Percentiles rank a stretch among this genome's conserved stretches.
Conservation (phyloP, 1,284 basidiomycete species). For the Stygiomarasmius scandens region DNA sequence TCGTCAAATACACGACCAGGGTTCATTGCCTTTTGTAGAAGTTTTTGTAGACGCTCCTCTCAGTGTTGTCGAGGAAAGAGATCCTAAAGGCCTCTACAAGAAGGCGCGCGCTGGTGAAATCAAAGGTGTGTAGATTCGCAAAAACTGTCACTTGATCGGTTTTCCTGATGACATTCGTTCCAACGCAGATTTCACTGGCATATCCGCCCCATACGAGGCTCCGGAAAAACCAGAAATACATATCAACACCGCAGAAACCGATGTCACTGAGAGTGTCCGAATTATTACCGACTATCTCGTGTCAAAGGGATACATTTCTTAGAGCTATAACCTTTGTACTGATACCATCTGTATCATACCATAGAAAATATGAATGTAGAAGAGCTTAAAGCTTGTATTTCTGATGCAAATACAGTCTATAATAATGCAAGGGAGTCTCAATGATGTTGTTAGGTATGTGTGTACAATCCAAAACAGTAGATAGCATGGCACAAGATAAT, state of each 20-base stretch:
- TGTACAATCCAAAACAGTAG: too few species aligned
- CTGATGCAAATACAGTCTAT: too few species aligned
- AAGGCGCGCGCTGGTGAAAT: constrained; percentile 96
- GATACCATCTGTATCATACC: neutral
- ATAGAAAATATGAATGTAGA: too few species aligned
- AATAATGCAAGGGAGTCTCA: too few species aligned
- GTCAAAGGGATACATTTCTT: constrained; percentile 43
- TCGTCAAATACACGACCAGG: constrained; percentile 79
- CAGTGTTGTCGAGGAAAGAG: constrained; percentile 85
- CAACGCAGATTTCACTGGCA: constrained; percentile 89
- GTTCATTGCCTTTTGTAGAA: constrained; percentile 85
- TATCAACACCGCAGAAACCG: constrained; percentile 84
- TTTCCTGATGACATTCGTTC: neutral
- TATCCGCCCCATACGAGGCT: constrained; percentile 96
- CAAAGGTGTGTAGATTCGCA: constrained; percentile 73
- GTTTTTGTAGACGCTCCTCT: constrained; percentile 96
- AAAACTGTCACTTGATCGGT: neutral
- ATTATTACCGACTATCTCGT: constrained; percentile 85
- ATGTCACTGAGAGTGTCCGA: constrained; percentile 81
- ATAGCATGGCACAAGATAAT: too few species aligned
- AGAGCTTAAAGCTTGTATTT: too few species aligned
- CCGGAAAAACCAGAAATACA: constrained; percentile 89
- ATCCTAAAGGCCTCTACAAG: constrained; percentile 98
- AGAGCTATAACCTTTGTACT: neutral
- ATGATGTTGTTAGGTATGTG: too few species aligned